Percentiles rank a stretch among this genome's conserved stretches.
phyloP scores from a whole-genome alignment of 106 monocot genomes.

The Phalaenopsis equestris region DNA sequence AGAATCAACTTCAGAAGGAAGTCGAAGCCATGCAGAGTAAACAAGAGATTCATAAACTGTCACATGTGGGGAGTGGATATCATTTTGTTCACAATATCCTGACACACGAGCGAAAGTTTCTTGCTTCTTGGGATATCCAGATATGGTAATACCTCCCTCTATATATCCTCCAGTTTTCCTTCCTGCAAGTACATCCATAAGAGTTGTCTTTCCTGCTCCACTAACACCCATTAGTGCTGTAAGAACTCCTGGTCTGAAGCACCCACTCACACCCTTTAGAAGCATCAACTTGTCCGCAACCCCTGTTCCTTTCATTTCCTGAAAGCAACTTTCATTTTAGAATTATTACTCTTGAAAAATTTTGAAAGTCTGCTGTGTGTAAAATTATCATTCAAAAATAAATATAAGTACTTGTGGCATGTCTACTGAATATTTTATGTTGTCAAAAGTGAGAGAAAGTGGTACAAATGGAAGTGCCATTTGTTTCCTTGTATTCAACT shows the following conservation, averaged over 20 bases:
- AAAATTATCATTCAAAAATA: background rate
- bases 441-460: constrained; percentile 33
- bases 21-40: constrained; percentile 38
- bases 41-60: constrained; percentile 42
- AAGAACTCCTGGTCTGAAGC: constrained; percentile 42
- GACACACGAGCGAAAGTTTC: constrained; percentile 51
- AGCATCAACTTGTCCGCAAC: constrained; percentile 26
- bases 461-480: constrained; percentile 36
- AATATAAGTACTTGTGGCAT: constrained; percentile 34
- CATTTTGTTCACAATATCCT: constrained; percentile 56
- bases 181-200: constrained; percentile 53
- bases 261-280: constrained; percentile 42
- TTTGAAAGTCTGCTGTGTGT: too few species aligned
- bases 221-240: constrained; percentile 55
- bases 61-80: constrained; percentile 45
- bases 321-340: background rate
- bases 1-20: constrained; percentile 30
- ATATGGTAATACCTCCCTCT: constrained; percentile 33
- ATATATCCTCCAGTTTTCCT: constrained; percentile 49
- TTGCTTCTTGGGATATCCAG: constrained; percentile 47
- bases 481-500: constrained; percentile 16
- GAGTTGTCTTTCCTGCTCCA: constrained; percentile 52
- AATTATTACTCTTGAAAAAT: background rate
- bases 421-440: constrained; percentile 43
- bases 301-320: constrained; percentile 46